These are phyloP conservation scores for Arabidopsis hybrid DNA, from an alignment of 441 rosid genomes.

Conservation along the genomic window DNA sequence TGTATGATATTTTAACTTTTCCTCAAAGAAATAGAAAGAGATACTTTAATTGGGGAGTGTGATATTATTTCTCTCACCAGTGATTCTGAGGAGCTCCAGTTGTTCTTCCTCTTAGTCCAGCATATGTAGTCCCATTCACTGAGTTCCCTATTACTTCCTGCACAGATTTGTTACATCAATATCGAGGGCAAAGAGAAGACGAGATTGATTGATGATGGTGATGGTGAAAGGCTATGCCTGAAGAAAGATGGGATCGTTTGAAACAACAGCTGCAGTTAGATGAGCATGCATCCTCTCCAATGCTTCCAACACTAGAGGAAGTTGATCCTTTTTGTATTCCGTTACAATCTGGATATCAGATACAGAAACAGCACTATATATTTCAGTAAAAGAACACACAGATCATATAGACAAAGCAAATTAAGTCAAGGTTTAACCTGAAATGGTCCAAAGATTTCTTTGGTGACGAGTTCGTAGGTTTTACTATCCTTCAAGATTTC, in stretches of 20 bases:
- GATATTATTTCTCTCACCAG: slow-evolving; percentile 61
- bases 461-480: slow-evolving; percentile 78
- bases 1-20: neutral
- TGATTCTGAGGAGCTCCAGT: slow-evolving; percentile 99
- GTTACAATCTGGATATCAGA: slow-evolving; percentile 70
- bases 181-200: neutral
- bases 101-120: slow-evolving; percentile 95
- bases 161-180: slow-evolving; percentile 20
- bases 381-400: neutral
- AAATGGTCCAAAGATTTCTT: slow-evolving; percentile 95
- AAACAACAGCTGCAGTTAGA: slow-evolving; percentile 94
- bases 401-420: neutral
- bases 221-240: slow-evolving; percentile 59
- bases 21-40: neutral
- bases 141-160: slow-evolving; percentile 94
- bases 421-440: slow-evolving; percentile 59
- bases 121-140: slow-evolving; percentile 95
- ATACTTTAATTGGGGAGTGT: neutral
- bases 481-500: slow-evolving; percentile 74
- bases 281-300: slow-evolving; percentile 96
- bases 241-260: slow-evolving; percentile 83
- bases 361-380: neutral
- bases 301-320: slow-evolving; percentile 78
- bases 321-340: slow-evolving; percentile 80
- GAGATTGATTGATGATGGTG: slow-evolving; percentile 8